Percentiles rank a stretch among this genome's conserved stretches.
phyloP scores from a whole-genome alignment of 192 early-diverging fungal species.

The Rhizophagus clarus region DNA sequence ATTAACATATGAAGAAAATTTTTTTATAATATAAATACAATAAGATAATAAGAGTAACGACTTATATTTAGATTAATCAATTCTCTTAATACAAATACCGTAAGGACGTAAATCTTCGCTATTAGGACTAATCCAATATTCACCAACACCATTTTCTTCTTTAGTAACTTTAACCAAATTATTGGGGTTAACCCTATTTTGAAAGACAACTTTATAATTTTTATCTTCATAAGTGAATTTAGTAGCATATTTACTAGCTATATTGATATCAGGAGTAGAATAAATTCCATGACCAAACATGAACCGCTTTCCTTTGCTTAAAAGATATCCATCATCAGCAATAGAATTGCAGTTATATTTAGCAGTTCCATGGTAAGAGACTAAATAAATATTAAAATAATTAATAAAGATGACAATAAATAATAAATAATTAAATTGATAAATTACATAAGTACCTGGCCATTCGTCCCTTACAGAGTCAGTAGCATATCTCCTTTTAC shows the following conservation, averaged over 20 bases:
- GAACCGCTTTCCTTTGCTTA: slow-evolving; percentile 26
- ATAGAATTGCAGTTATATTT: slow-evolving; percentile 10
- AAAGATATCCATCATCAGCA: slow-evolving; percentile 20
- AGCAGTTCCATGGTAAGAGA: slow-evolving; percentile 30
- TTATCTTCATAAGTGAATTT: background rate
- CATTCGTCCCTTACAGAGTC: slow-evolving; percentile 20
- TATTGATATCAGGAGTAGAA: slow-evolving; percentile 18
- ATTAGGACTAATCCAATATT: slow-evolving; percentile 1
- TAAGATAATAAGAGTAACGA: no score
- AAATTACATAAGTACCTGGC: slow-evolving; percentile 4
- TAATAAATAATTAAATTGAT: background rate
- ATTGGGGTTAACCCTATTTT: slow-evolving; percentile 27
- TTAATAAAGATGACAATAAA: background rate
- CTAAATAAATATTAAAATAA: background rate
- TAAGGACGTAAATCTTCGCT: slow-evolving; percentile 6
- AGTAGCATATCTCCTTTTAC: background rate
- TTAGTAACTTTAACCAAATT: background rate
- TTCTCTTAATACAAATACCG: background rate
- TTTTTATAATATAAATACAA: no score
- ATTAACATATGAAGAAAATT: no score
- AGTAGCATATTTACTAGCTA: slow-evolving; percentile 11
- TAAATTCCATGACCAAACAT: slow-evolving; percentile 26
- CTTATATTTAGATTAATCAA: background rate
- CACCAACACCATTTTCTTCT: background rate
- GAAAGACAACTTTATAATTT: slow-evolving; percentile 1